A percentile compares a stretch with the other conserved stretches of the same genome.
These are phyloP conservation scores for Pholiota microspora DNA, from an alignment of 768 basidiomycete species.

Conservation along the genomic window DNA sequence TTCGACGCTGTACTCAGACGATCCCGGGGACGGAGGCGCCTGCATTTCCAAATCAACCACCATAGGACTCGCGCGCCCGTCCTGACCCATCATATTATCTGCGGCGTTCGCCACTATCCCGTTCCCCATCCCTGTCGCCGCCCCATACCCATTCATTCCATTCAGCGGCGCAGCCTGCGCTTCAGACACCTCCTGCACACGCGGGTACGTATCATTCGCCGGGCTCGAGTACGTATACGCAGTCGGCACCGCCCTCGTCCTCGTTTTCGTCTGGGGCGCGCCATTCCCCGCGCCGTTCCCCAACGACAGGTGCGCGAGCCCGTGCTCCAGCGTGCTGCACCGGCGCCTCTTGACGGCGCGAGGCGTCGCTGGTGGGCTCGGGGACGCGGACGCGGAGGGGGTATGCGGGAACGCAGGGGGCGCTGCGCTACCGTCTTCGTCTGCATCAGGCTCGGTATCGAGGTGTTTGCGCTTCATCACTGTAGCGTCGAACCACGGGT, in stretches of 20 bases:
- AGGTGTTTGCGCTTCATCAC: slow-evolving; percentile 41
- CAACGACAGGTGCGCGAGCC: slow-evolving; percentile 49
- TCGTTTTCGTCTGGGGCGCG: neutral
- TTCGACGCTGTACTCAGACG: slow-evolving; percentile 27
- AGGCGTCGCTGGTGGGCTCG: slow-evolving; percentile 2
- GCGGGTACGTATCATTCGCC: neutral
- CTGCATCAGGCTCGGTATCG: slow-evolving; percentile 20
- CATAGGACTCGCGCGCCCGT: slow-evolving; percentile 9
- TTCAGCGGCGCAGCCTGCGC: neutral
- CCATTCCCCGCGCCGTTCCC: slow-evolving; percentile 3
- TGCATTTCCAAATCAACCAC: slow-evolving; percentile 11
- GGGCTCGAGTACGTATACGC: neutral
- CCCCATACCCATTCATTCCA: no score
- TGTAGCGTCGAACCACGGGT: slow-evolving; percentile 42
- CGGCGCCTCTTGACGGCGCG: slow-evolving; percentile 46
- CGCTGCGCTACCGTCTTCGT: neutral
- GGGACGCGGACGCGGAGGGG: neutral
- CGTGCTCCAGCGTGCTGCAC: slow-evolving; percentile 50
- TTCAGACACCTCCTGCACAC: neutral
- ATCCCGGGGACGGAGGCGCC: slow-evolving; percentile 7
- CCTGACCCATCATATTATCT: neutral
- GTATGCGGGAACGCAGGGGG: neutral
- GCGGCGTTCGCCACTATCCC: neutral
- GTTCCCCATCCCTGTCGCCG: neutral
- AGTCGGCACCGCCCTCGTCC: neutral